A percentile compares a stretch with the other conserved stretches of the same genome.
phyloP scores from a whole-genome alignment of 495 filamentous ascomycete genomes.

The Neurospora sp. region DNA sequence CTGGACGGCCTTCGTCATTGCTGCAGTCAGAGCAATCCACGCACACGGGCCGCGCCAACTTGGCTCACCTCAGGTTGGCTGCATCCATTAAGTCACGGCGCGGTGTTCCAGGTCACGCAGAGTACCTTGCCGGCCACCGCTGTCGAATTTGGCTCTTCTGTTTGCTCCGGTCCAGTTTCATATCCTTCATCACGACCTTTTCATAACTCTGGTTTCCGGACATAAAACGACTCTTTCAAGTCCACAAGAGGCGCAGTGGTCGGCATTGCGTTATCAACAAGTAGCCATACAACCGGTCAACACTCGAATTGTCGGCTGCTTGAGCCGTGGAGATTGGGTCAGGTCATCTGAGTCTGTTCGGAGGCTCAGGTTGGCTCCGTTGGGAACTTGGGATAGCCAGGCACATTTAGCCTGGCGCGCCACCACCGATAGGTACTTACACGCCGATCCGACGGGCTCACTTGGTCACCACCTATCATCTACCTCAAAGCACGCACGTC shows the following conservation, averaged over 20 bases:
- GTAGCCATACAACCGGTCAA: not conserved
- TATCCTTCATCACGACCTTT: not conserved
- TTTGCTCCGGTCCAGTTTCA: not conserved
- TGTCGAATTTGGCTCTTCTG: not conserved
- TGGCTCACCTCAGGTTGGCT: not conserved
- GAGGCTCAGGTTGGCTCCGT: not conserved
- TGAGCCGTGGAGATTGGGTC: not conserved
- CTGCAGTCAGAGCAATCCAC: not conserved
- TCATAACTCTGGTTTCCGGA: not conserved
- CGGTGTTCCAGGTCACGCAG: not conserved
- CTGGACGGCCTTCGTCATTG: not conserved
- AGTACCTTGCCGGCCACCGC: not conserved
- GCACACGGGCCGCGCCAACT: not conserved
- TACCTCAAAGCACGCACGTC: not conserved
- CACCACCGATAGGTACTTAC: not conserved
- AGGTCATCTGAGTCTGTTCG: not conserved
- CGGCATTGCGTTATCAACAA: not conserved
- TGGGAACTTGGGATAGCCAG: not conserved
- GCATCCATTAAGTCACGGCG: not conserved
- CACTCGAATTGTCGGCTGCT: not conserved
- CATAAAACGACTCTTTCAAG: not conserved
- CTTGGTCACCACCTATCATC: not conserved
- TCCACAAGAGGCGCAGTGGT: not conserved
- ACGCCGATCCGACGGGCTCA: not conserved
- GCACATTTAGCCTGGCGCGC: not conserved